Conservation (phyloP, 148 eudicot species). For the Nepenthes mirabilis region DNA sequence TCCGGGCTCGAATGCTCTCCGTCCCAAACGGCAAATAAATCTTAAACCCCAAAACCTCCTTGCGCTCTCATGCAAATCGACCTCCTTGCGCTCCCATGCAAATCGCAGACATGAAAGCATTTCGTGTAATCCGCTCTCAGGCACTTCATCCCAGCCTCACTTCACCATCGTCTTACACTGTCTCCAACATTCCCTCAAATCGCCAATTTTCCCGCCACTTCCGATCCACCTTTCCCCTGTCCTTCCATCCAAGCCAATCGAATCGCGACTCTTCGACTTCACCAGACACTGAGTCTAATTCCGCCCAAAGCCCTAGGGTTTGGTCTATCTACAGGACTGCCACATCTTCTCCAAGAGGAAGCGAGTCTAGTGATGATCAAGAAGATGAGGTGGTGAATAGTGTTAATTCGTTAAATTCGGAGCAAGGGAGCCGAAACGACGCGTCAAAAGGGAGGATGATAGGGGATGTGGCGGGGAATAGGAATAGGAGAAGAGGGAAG, state of each 20-base stretch:
- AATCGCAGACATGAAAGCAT: constrained; percentile 38
- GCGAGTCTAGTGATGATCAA: constrained; percentile 5
- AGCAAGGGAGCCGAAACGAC: constrained; percentile 2
- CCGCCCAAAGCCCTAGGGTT: constrained; percentile 9
- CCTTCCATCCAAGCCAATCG: constrained; percentile 11
- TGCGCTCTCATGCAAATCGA: constrained; percentile 19
- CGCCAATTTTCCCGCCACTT: constrained; percentile 25
- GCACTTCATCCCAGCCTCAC: background rate
- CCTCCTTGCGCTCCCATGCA: constrained; percentile 17
- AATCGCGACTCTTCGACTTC: constrained; percentile 15
- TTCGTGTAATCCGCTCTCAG: constrained; percentile 21
- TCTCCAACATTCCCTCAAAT: constrained; percentile 7
- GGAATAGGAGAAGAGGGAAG: constrained; percentile 43
- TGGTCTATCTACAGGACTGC: constrained; percentile 21
- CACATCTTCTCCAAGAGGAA: background rate
- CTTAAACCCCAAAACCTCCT: constrained; percentile 12
- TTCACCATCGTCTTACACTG: background rate
- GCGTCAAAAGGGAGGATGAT: constrained; percentile 2
- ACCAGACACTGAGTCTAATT: background rate
- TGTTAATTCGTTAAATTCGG: constrained; percentile 1
- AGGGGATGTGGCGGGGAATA: constrained; percentile 12
- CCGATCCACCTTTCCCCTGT: constrained; percentile 8
- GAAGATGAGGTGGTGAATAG: constrained; percentile 1
- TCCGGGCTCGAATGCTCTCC: no score
- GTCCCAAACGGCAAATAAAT: background rate